Evolutionary conservation across 1,284 basidiomycete genomes (phyloP), one percentile per base, ranked within the genome.

Genomic region (Leccinum laetum): DNA sequence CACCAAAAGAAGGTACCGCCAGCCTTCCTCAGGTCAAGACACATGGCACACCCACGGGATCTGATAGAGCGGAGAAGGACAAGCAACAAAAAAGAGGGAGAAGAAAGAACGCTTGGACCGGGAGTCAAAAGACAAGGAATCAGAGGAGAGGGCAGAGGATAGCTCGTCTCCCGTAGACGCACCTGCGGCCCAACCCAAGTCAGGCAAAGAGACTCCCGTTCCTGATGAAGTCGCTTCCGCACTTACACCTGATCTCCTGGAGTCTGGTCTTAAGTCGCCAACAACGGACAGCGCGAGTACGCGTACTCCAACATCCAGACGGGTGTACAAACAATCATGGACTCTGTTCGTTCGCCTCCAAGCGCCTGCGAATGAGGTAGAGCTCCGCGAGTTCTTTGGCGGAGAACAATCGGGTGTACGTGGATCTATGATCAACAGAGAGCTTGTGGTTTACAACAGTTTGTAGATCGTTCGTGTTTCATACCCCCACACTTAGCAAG

Each of bases 321-420:
- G 86, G 68, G 82, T 86, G 3, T 79, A 84, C n/a, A 82, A 90
- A 57, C 88, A 93, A 78, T 91, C 92, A 9, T 93, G 90, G 86
- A 95, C 94, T 4, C 83, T 96, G 63, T 96, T 93, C 78, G 86
- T 95, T 83, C 87, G 91, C 68, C 82, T 93, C 75, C 81, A 84
- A 4, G 75, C 80, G 6, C 76, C 85, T 8, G 83, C 86, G 3
- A 84, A 79, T 11, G 94, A 96, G 68, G 74, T 80, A 0, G 92
- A 94, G 64, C 75, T 96, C 21, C 84, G 86, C 68, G 87, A 89
- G 14, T 92, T 94, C 78, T 95, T 93, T 74, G 85, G 82, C 13
- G 89, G 89, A 9, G 85, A 87, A 1, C 85, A 85, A 73, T 79
- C 77, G 57, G 88, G 87, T 64, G 88, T 91, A 72, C 68, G 87